These are phyloP conservation scores for Teunomyces pallodes DNA, from an alignment of 805 yeast species.

Conservation along the genomic window DNA sequence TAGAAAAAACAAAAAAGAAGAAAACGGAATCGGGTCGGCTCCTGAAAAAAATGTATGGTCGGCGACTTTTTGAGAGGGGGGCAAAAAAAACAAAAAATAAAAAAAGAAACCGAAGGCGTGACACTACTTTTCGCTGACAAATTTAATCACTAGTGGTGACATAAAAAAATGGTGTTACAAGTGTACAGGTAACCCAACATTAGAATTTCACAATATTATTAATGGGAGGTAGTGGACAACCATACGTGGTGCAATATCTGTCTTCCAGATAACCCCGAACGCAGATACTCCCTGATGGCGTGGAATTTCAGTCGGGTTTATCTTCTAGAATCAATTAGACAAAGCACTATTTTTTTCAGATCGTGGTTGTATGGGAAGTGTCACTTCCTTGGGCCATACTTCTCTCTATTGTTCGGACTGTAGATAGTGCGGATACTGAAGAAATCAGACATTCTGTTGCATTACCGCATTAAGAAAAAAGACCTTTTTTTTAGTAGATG, in stretches of 20 bases:
- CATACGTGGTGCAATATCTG: neutral
- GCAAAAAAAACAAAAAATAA: too few relatives aligned
- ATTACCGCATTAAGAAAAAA: slow-evolving; percentile 1
- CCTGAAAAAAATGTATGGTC: neutral
- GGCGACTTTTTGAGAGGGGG: neutral
- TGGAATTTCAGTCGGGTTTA: neutral
- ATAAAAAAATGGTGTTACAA: slow-evolving; percentile 2
- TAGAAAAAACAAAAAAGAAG: too few relatives aligned
- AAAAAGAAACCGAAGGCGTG: neutral
- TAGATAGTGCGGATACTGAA: neutral
- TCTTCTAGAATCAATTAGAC: too few relatives aligned
- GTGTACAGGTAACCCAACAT: neutral
- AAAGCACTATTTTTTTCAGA: too few relatives aligned
- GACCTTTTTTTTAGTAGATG: neutral
- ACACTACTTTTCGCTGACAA: neutral
- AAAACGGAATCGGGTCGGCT: neutral
- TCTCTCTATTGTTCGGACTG: neutral
- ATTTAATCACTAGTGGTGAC: neutral
- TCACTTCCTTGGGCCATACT: neutral
- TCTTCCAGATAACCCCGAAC: neutral
- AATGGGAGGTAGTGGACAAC: neutral
- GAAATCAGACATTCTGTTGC: slow-evolving; percentile 1
- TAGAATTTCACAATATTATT: neutral
- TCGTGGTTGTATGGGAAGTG: neutral
- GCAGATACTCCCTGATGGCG: neutral